Percentiles rank a stretch among this genome's conserved stretches.
Evolutionary conservation across 2,329 filamentous ascomycete species (phyloP).

Genomic region (Alternaria ventricosa): DNA sequence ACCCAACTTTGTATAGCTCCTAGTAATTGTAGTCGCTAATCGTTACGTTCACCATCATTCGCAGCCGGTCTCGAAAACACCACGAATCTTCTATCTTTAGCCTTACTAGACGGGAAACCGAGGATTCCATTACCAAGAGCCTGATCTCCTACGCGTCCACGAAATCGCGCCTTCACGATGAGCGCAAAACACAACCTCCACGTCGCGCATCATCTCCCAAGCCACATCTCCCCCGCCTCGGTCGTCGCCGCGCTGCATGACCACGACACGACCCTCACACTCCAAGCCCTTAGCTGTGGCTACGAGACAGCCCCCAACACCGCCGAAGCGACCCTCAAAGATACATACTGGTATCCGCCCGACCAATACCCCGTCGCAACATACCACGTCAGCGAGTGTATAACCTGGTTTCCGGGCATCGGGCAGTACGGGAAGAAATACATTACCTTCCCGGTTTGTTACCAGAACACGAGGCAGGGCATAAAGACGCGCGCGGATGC

Average conservation of each 20-base stretch:
- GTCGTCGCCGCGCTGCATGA: conserved; percentile 44
- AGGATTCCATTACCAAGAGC: too few relatives aligned
- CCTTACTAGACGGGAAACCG: neutral
- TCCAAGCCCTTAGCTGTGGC: conserved; percentile 42
- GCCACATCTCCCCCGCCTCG: conserved; percentile 30
- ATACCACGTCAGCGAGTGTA: conserved; percentile 41
- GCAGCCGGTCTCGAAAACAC: neutral
- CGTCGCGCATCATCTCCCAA: conserved; percentile 37
- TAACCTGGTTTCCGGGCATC: conserved; percentile 38
- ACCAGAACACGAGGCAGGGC: conserved; percentile 42
- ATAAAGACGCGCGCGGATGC: conserved; percentile 44
- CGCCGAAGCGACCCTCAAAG: conserved; percentile 32
- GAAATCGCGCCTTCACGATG: conserved; percentile 12
- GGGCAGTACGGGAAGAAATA: conserved; percentile 40
- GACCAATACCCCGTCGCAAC: conserved; percentile 35
- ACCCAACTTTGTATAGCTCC: neutral
- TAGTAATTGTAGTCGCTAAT: conserved; percentile 13
- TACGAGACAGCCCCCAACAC: conserved; percentile 35
- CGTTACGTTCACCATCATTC: neutral
- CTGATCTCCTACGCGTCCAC: neutral
- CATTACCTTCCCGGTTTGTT: conserved; percentile 40
- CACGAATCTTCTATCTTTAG: neutral
- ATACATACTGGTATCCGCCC: conserved; percentile 46
- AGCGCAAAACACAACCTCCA: conserved; percentile 43
- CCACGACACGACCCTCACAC: conserved; percentile 41